Percentiles rank a stretch among this genome's conserved stretches.
phyloP scores from a whole-genome alignment of 306 rosid genomes.

The Cicer cuneatum region DNA sequence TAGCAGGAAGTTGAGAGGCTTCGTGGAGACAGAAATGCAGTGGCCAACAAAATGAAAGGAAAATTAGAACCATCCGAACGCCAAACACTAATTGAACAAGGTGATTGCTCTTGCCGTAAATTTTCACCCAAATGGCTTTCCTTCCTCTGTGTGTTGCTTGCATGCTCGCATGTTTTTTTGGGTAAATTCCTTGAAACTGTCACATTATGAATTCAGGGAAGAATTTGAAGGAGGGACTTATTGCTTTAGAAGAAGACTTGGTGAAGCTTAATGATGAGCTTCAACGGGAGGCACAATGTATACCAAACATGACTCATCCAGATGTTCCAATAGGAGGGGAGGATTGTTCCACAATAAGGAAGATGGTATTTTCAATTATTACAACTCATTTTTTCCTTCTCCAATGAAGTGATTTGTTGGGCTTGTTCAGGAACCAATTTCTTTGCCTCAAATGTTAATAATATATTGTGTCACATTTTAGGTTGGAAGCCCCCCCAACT shows the following conservation, averaged over 20 bases:
- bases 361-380: conserved; percentile 56
- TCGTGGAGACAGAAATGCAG: conserved; percentile 85
- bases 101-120: conserved; percentile 47
- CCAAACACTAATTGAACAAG: conserved; percentile 84
- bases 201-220: conserved; percentile 61
- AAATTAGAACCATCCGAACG: conserved; percentile 82
- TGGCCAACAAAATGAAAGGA: conserved; percentile 96
- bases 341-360: conserved; percentile 66
- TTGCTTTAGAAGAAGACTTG: conserved; percentile 82
- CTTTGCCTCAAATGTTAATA: conserved; percentile 27
- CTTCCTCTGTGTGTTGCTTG: conserved; percentile 10
- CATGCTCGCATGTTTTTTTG: background rate
- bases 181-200: conserved; percentile 23
- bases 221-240: conserved; percentile 82
- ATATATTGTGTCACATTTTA: conserved; percentile 46
- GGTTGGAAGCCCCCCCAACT: conserved; percentile 70
- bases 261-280: conserved; percentile 78
- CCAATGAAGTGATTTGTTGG: background rate
- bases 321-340: conserved; percentile 97
- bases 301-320: conserved; percentile 90
- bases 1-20: conserved; percentile 97
- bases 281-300: conserved; percentile 85
- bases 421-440: conserved; percentile 35
- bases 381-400: conserved; percentile 24
- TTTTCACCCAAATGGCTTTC: conserved; percentile 22